These are phyloP conservation scores for Ophiognomonia clavigignenti-juglandacearum DNA, from an alignment of 2,329 filamentous ascomycete species.

Conservation along the genomic window DNA sequence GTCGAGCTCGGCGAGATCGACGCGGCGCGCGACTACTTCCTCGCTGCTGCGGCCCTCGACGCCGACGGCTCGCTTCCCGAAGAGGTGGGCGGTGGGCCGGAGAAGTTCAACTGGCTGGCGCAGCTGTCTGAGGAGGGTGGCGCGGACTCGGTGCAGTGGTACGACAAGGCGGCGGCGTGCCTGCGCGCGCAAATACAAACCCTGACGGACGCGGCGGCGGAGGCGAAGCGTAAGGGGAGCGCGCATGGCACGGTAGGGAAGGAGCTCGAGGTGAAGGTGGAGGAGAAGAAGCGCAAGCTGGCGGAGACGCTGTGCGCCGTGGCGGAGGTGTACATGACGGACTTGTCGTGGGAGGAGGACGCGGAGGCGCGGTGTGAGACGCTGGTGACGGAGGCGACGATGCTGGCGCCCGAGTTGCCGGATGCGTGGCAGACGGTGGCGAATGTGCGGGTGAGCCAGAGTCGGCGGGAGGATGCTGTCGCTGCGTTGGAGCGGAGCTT, in stretches of 20 bases:
- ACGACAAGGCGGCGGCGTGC: conserved; percentile 64
- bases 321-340: conserved; percentile 98
- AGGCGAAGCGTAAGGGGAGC: conserved; percentile 31
- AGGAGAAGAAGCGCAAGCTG: conserved; percentile 73
- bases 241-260: conserved; percentile 28
- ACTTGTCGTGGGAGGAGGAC: conserved; percentile 87
- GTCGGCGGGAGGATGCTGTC: conserved; percentile 71
- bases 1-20: conserved; percentile 80
- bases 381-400: conserved; percentile 83
- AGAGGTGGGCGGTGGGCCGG: conserved; percentile 72
- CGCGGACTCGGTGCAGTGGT: conserved; percentile 61
- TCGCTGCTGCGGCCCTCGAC: conserved; percentile 70
- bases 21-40: conserved; percentile 66
- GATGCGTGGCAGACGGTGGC: conserved; percentile 96
- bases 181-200: conserved; percentile 67
- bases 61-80: conserved; percentile 67
- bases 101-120: conserved; percentile 93
- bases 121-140: conserved; percentile 76
- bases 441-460: conserved; percentile 87
- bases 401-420: conserved; percentile 73
- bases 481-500: conserved; percentile 76
- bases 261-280: conserved; percentile 60
- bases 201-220: conserved; percentile 41
- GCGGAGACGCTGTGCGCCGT: conserved; percentile 91
- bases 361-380: conserved; percentile 84